A percentile compares a stretch with the other conserved stretches of the same genome.
These are phyloP conservation scores for Scutellospora calospora DNA, from an alignment of 371 early-diverging fungal species.

Conservation along the genomic window DNA sequence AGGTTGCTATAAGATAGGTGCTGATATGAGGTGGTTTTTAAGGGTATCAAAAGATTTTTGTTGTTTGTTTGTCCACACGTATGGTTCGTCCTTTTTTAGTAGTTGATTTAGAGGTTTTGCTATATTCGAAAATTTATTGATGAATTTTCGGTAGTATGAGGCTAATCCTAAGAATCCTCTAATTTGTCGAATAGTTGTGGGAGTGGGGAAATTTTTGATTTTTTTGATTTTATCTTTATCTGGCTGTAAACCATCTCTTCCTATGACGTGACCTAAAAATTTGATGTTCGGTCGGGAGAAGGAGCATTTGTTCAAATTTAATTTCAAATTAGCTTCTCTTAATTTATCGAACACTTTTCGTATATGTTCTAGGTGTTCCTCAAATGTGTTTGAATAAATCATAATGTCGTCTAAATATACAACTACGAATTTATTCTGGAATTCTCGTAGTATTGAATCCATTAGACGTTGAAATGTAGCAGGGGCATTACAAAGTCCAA, in stretches of 20 bases:
- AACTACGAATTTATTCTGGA: slow-evolving; percentile 43
- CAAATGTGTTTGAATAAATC: slow-evolving; percentile 12
- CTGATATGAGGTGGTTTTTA: background rate
- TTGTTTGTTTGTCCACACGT: too few species aligned
- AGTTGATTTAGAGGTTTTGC: background rate
- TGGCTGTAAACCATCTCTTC: background rate
- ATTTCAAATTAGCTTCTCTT: background rate
- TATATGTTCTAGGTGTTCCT: slow-evolving; percentile 23
- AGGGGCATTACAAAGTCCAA: slow-evolving; percentile 56
- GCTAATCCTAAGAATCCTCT: too few species aligned
- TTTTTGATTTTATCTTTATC: background rate
- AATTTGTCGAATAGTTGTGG: background rate
- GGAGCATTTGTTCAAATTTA: background rate
- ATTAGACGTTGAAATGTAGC: slow-evolving; percentile 54
- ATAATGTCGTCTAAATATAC: slow-evolving; percentile 56
- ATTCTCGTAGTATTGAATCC: slow-evolving; percentile 48
- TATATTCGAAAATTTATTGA: slow-evolving; percentile 47
- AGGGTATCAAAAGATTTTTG: background rate
- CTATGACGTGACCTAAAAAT: slow-evolving; percentile 50
- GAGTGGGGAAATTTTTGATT: background rate
- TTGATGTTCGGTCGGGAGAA: slow-evolving; percentile 17
- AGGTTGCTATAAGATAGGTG: background rate
- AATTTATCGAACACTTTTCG: slow-evolving; percentile 15
- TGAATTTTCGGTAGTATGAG: slow-evolving; percentile 53
- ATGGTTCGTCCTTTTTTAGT: too few species aligned